Base-by-base conservation (phyloP, 768 basidiomycete species). In the Boletus vermiculosoides region DNA sequence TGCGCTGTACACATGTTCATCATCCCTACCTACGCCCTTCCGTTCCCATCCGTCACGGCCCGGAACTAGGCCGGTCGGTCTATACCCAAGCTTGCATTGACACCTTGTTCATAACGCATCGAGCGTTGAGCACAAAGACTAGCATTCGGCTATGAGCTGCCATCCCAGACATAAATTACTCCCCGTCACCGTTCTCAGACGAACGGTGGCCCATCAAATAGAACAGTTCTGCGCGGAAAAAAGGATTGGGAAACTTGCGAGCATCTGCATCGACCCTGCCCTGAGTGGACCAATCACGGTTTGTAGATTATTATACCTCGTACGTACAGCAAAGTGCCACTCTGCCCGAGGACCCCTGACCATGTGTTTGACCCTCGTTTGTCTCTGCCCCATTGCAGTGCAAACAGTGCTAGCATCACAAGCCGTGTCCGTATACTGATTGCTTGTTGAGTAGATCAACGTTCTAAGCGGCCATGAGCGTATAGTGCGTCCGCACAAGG, bases 291-390 rank as follows among this genome's bases (percentile, higher is more conserved):
- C 41, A 56, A 36, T 36, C 31, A 12, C 13, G 28, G 22, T n/a
- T 47, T 13, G 18, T 48, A 12, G 44, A 31, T 34, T 33, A 2
- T 55, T n/a, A n/a, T n/a, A n/a, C n/a, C 25, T 8, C 12, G 16
- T 37, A 54, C 28, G 18, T 54, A 54, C 23, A 13, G 28, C 52
- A 54, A 50, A 40, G 52, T 36, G 52, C 50, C 23, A 51, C 25
- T 31, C 13, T 37, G 23, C 5, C 28, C 28, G 5, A 28, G 28
- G 28, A 28, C 18, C 10, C 25, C 49, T 28, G 48, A 12, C 23
- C 4, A 4, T 33, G 30, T 48, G 22, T 23, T 15, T 16, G 10
- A 33, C 47, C 16, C 31, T 28, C 18, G 33, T 49, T 20, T 25
- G 13, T 5, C 47, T 36, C 12, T 25, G 31, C 11, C 12, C 31